A percentile compares a stretch with the other conserved stretches of the same genome.
These are phyloP conservation scores for Fusarium xyrophilum DNA, from an alignment of 2,329 filamentous ascomycete species.

Conservation along the genomic window DNA sequence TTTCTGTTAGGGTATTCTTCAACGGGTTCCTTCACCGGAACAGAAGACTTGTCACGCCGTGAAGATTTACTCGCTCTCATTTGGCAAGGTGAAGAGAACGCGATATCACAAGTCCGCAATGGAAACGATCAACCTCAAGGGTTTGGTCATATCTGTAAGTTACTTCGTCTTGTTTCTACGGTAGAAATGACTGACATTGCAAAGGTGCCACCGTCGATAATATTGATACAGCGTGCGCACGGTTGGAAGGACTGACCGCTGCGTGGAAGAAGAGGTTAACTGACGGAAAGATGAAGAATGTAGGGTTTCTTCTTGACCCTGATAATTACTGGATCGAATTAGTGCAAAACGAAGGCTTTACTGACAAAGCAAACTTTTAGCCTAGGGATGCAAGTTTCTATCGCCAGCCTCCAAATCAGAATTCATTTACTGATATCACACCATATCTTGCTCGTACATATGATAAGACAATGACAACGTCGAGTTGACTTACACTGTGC, in stretches of 20 bases:
- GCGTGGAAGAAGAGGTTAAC: background rate
- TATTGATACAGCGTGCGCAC: background rate
- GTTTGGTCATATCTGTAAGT: background rate
- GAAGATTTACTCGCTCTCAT: background rate
- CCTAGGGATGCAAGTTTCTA: too few species aligned
- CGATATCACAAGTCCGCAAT: background rate
- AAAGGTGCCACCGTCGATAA: background rate
- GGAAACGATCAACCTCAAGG: background rate
- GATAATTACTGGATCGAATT: background rate
- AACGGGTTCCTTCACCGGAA: background rate
- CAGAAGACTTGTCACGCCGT: background rate
- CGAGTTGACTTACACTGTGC: background rate
- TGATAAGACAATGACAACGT: background rate
- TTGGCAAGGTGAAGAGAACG: background rate
- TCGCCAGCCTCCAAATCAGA: background rate
- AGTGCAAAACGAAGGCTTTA: background rate
- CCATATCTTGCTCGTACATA: background rate
- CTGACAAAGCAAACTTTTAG: background rate
- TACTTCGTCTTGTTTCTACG: background rate
- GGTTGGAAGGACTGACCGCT: background rate
- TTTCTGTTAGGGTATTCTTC: background rate
- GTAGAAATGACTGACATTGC: background rate
- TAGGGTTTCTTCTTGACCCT: background rate
- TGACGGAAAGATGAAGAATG: background rate
- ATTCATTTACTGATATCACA: background rate